Conservation (phyloP, 768 basidiomycete genomes). For the Tricholoma flavovirens region DNA sequence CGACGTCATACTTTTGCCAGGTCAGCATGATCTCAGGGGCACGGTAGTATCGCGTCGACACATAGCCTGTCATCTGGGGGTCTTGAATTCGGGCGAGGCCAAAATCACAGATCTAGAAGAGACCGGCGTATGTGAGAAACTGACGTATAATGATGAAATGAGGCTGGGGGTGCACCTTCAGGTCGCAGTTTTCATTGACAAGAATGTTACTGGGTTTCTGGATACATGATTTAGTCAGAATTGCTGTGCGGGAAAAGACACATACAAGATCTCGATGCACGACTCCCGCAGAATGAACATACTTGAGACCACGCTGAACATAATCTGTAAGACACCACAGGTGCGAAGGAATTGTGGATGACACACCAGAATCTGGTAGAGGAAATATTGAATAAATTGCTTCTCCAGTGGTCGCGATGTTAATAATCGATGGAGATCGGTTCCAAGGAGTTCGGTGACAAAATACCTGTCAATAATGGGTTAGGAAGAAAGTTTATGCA, state of each 20-base stretch:
- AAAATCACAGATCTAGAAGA: constrained; percentile 91
- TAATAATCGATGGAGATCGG: constrained; percentile 94
- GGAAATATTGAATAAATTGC: constrained; percentile 99
- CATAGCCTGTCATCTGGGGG: constrained; percentile 99
- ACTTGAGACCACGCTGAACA: constrained; percentile 89
- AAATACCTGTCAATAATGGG: constrained; percentile 69
- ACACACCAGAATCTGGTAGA: constrained; percentile 94
- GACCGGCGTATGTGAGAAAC: constrained; percentile 5
- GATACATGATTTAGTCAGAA: constrained; percentile 1
- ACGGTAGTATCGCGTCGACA: constrained; percentile 97
- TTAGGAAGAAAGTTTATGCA: constrained; percentile 4
- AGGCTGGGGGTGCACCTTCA: constrained; percentile 58
- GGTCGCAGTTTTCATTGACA: constrained; percentile 98
- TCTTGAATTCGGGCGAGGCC: constrained; percentile 98
- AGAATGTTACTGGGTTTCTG: constrained; percentile 99
- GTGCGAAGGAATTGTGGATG: neutral
- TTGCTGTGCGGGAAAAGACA: constrained; percentile 5
- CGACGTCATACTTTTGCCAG: constrained; percentile 99
- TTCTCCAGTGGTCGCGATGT: constrained; percentile 97
- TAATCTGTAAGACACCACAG: constrained; percentile 1
- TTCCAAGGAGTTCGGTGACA: constrained; percentile 96
- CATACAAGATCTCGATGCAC: constrained; percentile 93
- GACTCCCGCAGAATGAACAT: constrained; percentile 98
- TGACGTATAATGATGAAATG: constrained; percentile 2
- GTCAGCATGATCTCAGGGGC: constrained; percentile 99